Evolutionary conservation across 345 rosid genomes (phyloP), one percentile per base, ranked within the genome.

Genomic region (Aquilaria malaccensis): DNA sequence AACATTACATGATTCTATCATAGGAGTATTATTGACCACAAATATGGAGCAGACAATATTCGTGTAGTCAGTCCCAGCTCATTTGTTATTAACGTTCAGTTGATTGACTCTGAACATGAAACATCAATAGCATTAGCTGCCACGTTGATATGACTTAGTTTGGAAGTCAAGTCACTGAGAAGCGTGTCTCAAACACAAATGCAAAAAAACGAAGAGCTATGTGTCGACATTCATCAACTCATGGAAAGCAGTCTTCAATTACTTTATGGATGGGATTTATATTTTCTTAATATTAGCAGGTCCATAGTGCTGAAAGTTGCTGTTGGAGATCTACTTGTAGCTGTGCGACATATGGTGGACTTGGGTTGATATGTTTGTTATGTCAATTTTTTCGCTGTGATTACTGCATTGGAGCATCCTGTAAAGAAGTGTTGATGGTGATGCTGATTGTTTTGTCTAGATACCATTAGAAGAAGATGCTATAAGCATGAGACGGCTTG

Each of bases 381-480:
- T 69, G 61, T 64, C 65, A 70, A 64, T 56, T 7, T 59, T 70
- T 74, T 62, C 22, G 56, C 68, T 63, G 73, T 70, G 77, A 57
- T 70, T 71, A 60, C 71, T 47, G 69, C 60, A 50, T 68, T 64
- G 76, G 80, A 74, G 85, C 83, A 76, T 73, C 79, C 63, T 79
- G 84, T 78, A 78, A 76, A 87, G 75, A 45, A 69, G 71, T 56
- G 58, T 56, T 53, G 79, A 73, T 80, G 78, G 74, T 65, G 68
- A 74, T 11, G 29, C 32, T 65, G 59, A 61, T 70, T 67, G 59
- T 59, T 70, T 53, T 59, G 58, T 64, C 64, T 29, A 59, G 67
- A 65, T 70, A 68, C 73, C 53, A 61, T 50, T 67, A 59, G 62
- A 55, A 67, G 53, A 67, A 75, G 78, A 58, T 65, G 57, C 54